Evolutionary conservation across 768 basidiomycete species (phyloP), one percentile per base, ranked within the genome.

Genomic region (Xerocomellus amylosporus): DNA sequence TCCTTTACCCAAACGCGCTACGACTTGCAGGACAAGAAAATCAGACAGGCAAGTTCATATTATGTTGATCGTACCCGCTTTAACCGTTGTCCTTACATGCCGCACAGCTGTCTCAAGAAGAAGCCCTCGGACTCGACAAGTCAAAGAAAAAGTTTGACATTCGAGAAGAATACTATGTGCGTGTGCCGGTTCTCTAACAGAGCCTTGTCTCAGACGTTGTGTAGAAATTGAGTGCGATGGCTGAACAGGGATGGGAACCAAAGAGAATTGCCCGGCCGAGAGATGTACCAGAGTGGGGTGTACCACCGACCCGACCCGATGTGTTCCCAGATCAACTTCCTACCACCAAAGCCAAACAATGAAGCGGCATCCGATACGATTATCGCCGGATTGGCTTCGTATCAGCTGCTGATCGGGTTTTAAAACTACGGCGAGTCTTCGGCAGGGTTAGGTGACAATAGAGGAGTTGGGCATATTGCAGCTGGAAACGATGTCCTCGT

Each of bases 261-360:
- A 89, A 88, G 63, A 78, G 95, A 37, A 90, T 97, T 33, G 78
- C 79, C 30, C 77, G 95, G 39, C 91, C 94, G 4, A 83, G 84
- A 37, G 95, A 94, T 17, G 73, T 92, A n/a, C 91, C 92, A 1
- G 93, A 96, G 68, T 96, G 93, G 95, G 95, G 94, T 51, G 85
- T 90, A 22, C 82, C 89, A 19, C 90, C 91, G 4, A 74, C 81
- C 26, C 66, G 65, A 52, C 58, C 41, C 7, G 65, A 66, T 17
- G 49, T 66, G 22, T 66, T 66, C 13, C 65, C 65, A 2, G 55
- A 66, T 19, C 64, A 66, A 20, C 51, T 68, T 8, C 52, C 63
- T 5, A 34, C 39, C 17, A 22, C 22, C 17, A 49, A 51, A 19
- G 10, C 50, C 22, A 54, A 43, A n/a, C 20, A 15, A 30, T 52